Evolutionary conservation across 2,329 filamentous ascomycete species (phyloP).

Genomic region (Zasmidium cellare): DNA sequence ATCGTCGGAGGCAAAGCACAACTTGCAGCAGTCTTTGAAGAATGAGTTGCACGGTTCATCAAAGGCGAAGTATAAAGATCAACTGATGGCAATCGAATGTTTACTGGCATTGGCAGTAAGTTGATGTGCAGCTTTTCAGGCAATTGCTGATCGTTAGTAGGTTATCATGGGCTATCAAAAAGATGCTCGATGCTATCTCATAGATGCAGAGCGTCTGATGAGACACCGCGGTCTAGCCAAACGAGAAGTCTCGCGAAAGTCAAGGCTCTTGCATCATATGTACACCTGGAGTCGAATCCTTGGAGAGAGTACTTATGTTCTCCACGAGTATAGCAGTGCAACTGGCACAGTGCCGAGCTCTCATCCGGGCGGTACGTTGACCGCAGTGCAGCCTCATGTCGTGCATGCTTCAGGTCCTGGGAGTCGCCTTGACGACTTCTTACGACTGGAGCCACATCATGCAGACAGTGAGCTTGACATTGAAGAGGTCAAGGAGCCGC

Average conservation of each 20-base stretch:
- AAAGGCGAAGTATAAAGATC: conserved; percentile 42
- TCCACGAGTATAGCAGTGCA: conserved; percentile 24
- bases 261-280: conserved; percentile 42
- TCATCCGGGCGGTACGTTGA: not conserved
- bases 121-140: not conserved
- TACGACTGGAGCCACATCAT: conserved; percentile 36
- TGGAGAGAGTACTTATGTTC: conserved; percentile 21
- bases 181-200: conserved; percentile 38
- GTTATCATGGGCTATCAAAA: conserved; percentile 24
- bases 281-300: conserved; percentile 41
- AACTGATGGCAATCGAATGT: conserved; percentile 39
- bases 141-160: not conserved
- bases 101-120: conserved; percentile 37
- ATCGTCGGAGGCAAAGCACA: conserved; percentile 20
- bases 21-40: conserved; percentile 33
- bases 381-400: not conserved
- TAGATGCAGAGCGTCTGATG: conserved; percentile 41
- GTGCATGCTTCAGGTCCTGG: not conserved
- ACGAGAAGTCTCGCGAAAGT: conserved; percentile 38
- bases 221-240: conserved; percentile 39
- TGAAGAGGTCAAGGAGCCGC: conserved; percentile 38
- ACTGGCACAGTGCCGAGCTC: not conserved
- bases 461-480: conserved; percentile 42
- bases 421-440: conserved; percentile 41
- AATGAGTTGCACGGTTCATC: conserved; percentile 31